These are phyloP conservation scores for Rhododendron molle DNA, from an alignment of 148 eudicot species.

Conservation along the genomic window DNA sequence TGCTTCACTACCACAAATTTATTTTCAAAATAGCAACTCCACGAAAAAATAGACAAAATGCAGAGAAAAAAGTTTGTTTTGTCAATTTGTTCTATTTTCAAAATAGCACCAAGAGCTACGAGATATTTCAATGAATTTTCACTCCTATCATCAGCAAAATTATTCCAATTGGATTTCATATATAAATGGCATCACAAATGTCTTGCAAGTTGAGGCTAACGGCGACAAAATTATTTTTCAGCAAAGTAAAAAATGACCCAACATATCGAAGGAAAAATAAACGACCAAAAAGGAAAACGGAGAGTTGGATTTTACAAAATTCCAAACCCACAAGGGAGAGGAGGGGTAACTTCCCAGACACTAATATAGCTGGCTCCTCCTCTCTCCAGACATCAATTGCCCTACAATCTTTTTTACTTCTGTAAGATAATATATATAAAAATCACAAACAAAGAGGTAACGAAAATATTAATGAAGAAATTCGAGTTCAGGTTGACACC, in stretches of 20 bases:
- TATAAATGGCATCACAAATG: background rate
- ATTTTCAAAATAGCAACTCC: background rate
- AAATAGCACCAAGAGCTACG: background rate
- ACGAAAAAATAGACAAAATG: background rate
- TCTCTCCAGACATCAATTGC: conserved; percentile 26
- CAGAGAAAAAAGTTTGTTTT: too few relatives aligned
- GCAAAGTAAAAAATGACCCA: background rate
- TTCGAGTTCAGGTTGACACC: background rate
- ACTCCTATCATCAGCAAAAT: background rate
- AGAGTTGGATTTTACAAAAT: conserved; percentile 30
- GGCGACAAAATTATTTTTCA: background rate
- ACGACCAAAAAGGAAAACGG: conserved; percentile 3
- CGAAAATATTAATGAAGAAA: background rate
- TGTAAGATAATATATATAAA: conserved; percentile 6
- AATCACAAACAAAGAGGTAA: conserved; percentile 8
- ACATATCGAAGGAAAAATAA: background rate
- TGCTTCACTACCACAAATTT: background rate
- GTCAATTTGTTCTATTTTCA: background rate
- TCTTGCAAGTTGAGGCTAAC: conserved; percentile 1
- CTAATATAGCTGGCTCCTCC: conserved; percentile 54
- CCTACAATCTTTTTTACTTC: conserved; percentile 3
- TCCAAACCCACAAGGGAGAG: conserved; percentile 29
- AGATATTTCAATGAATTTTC: background rate
- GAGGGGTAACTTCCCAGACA: conserved; percentile 43
- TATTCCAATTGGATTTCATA: background rate